Conservation (phyloP, 2,329 filamentous ascomycete species). For the Aspergillus ochraceus region DNA sequence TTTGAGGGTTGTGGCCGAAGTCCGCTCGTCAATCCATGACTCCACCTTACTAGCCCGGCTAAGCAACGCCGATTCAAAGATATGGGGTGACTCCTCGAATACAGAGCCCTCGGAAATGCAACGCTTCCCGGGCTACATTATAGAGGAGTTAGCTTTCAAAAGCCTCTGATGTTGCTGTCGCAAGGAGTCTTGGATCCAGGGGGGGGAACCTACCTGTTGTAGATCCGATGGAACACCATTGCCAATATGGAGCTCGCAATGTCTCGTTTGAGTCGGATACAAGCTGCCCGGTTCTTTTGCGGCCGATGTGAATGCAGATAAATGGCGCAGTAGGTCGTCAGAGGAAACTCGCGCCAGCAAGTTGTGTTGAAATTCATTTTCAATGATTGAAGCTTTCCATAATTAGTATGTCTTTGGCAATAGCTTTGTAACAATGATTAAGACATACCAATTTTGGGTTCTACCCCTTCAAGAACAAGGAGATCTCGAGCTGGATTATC, state of each 20-base stretch:
- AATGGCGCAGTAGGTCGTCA: conserved; percentile 5
- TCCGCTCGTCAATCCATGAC: conserved; percentile 29
- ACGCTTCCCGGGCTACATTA: conserved; percentile 16
- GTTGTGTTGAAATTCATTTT: conserved; percentile 7
- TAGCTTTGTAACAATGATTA: conserved; percentile 33
- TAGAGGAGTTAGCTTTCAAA: not conserved
- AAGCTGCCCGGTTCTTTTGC: not conserved
- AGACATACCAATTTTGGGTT: conserved; percentile 60
- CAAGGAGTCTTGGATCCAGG: not conserved
- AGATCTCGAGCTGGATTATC: conserved; percentile 29
- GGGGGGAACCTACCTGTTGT: not conserved
- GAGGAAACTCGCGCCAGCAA: conserved; percentile 4
- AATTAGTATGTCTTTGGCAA: not conserved
- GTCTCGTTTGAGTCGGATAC: conserved; percentile 1
- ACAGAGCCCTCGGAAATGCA: conserved; percentile 24
- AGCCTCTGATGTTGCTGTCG: not conserved
- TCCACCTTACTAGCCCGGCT: conserved; percentile 40
- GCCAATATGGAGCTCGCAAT: conserved; percentile 7
- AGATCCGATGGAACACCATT: not conserved
- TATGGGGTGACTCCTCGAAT: conserved; percentile 10
- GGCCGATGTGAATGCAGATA: not conserved
- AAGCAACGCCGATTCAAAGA: conserved; percentile 19
- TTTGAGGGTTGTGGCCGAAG: conserved; percentile 21
- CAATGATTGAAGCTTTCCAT: conserved; percentile 11
- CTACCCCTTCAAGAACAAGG: conserved; percentile 55